These are phyloP conservation scores for Lactifluus echinatus DNA, from an alignment of 768 basidiomycete genomes.

Conservation along the genomic window DNA sequence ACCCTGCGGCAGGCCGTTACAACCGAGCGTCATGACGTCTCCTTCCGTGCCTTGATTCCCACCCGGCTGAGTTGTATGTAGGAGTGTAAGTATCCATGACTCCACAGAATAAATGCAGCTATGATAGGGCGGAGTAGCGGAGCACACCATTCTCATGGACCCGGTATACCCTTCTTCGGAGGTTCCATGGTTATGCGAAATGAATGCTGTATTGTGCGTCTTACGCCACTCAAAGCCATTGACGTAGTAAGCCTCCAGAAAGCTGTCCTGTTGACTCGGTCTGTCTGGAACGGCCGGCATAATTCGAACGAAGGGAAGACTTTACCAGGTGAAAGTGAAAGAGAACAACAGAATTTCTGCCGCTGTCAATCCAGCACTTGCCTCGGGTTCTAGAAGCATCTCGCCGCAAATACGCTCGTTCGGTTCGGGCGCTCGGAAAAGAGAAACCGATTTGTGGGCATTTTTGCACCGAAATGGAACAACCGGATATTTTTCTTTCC, in stretches of 20 bases:
- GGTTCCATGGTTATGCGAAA: slow-evolving; percentile 9
- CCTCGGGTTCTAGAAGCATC: not conserved
- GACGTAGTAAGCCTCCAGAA: not conserved
- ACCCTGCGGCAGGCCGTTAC: not conserved
- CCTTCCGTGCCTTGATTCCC: slow-evolving; percentile 11
- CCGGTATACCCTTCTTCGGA: not conserved
- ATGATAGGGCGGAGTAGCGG: not conserved
- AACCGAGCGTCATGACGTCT: not conserved
- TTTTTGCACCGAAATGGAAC: not conserved
- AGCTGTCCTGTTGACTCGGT: not conserved
- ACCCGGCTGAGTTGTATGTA: not conserved
- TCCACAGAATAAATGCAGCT: not conserved
- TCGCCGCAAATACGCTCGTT: not conserved
- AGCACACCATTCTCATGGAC: not conserved
- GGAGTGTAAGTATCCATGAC: not conserved
- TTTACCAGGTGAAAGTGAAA: not conserved
- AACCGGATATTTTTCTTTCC: not conserved
- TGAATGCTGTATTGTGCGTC: not conserved
- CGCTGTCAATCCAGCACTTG: not conserved
- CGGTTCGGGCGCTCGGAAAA: not conserved
- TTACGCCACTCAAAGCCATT: not conserved
- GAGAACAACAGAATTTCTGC: not conserved
- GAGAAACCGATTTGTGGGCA: not conserved
- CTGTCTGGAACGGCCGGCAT: not conserved
- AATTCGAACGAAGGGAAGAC: not conserved